These are phyloP conservation scores for Croton setiger DNA, from an alignment of 441 rosid species.

Conservation along the genomic window DNA sequence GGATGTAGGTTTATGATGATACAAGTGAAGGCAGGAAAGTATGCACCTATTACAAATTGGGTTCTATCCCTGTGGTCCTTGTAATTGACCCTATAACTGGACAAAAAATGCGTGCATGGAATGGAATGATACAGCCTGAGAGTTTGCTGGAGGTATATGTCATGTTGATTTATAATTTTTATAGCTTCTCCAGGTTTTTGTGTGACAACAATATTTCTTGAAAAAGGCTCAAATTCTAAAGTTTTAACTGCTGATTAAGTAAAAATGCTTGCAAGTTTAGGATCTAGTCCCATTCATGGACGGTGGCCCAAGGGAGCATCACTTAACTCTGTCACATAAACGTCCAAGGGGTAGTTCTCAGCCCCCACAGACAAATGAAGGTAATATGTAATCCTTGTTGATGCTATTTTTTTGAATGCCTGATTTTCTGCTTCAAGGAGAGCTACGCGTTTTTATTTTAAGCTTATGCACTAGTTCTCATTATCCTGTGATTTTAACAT, in stretches of 20 bases:
- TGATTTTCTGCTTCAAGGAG: background rate
- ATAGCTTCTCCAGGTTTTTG: background rate
- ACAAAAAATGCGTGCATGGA: slow-evolving; percentile 86
- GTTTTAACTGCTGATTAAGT: slow-evolving; percentile 16
- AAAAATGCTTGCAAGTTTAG: slow-evolving; percentile 29
- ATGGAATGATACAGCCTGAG: slow-evolving; percentile 89
- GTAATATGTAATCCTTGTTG: slow-evolving; percentile 27
- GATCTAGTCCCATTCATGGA: slow-evolving; percentile 87
- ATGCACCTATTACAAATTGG: slow-evolving; percentile 85
- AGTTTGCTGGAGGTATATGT: slow-evolving; percentile 68
- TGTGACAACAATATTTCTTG: background rate
- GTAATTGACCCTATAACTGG: slow-evolving; percentile 96
- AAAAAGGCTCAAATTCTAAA: background rate
- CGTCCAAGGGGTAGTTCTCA: slow-evolving; percentile 74
- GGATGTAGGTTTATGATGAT: slow-evolving; percentile 74
- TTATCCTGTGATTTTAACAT: background rate
- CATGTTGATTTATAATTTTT: background rate
- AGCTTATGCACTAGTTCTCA: background rate
- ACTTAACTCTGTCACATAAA: slow-evolving; percentile 65
- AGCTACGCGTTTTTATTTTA: background rate
- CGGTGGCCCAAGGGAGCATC: slow-evolving; percentile 87
- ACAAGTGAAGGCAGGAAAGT: slow-evolving; percentile 89
- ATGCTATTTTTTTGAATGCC: background rate
- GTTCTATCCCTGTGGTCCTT: slow-evolving; percentile 80
- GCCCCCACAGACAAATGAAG: slow-evolving; percentile 58